phyloP scores from a whole-genome alignment of 2,329 filamentous ascomycete genomes.

The Aspergillus spinulosporus region DNA sequence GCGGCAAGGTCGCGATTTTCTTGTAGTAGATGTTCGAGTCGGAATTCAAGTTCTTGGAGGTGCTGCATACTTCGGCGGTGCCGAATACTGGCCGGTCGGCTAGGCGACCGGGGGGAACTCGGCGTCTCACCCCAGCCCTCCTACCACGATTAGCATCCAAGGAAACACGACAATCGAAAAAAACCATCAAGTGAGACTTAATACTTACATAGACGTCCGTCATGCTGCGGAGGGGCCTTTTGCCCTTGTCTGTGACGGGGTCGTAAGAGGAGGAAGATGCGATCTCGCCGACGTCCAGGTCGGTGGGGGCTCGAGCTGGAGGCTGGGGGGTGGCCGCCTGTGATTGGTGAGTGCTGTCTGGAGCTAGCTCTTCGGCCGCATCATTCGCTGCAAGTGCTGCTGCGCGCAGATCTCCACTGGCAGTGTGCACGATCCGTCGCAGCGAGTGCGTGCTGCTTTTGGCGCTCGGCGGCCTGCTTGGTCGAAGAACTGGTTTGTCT shows the following conservation, averaged over 20 bases:
- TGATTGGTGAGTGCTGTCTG: conserved; percentile 21
- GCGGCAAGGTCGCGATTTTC: conserved; percentile 82
- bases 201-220: conserved; percentile 87
- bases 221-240: conserved; percentile 81
- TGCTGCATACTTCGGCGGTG: conserved; percentile 97
- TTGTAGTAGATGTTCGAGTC: conserved; percentile 77
- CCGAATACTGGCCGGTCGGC: conserved; percentile 90
- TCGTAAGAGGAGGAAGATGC: conserved; percentile 61
- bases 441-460: conserved; percentile 47
- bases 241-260: conserved; percentile 83
- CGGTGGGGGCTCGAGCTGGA: conserved; percentile 22
- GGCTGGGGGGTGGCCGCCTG: conserved; percentile 31
- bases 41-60: conserved; percentile 79
- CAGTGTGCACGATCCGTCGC: conserved; percentile 64
- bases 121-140: conserved; percentile 90
- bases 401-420: conserved; percentile 59
- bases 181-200: conserved; percentile 11
- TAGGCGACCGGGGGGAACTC: conserved; percentile 83
- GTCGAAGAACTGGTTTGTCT: conserved; percentile 33
- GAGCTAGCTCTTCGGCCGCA: conserved; percentile 43
- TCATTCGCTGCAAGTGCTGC: conserved; percentile 63
- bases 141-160: conserved; percentile 51
- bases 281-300: conserved; percentile 40
- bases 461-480: conserved; percentile 46
- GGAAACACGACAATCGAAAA: conserved; percentile 1